phyloP scores from a whole-genome alignment of 2,329 filamentous ascomycete species.

The Aureobasidium melanogenum region DNA sequence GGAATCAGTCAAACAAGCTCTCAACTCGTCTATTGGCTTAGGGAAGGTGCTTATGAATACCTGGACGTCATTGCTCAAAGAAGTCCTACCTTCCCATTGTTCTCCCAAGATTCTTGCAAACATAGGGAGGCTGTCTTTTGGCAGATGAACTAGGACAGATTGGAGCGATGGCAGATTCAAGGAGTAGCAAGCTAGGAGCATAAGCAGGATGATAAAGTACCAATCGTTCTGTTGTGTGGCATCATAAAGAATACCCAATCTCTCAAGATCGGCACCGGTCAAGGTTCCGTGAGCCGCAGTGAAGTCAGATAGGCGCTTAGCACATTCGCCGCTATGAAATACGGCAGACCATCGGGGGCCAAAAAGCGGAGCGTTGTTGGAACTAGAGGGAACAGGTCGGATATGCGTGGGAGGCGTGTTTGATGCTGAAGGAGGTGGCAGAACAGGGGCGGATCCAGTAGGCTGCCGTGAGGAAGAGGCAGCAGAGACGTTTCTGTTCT shows the following conservation, averaged over 20 bases:
- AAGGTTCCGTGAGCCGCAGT: background rate
- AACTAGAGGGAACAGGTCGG: background rate
- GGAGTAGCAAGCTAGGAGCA: background rate
- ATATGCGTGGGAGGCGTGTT: background rate
- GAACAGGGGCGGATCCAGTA: background rate
- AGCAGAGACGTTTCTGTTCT: background rate
- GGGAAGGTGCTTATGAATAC: constrained; percentile 2
- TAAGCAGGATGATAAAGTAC: constrained; percentile 8
- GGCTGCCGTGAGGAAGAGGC: background rate
- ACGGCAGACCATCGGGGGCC: background rate
- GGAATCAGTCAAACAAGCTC: background rate
- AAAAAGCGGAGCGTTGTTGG: background rate
- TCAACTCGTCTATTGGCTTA: background rate
- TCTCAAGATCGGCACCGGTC: background rate
- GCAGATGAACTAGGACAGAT: background rate
- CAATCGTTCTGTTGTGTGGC: background rate
- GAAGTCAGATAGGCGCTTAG: background rate
- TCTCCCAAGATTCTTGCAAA: background rate
- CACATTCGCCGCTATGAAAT: background rate
- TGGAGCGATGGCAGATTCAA: background rate
- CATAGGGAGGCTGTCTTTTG: background rate
- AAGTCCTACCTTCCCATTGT: background rate
- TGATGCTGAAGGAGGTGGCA: background rate
- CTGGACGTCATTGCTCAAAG: background rate
- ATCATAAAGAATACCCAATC: background rate